Evolutionary conservation across 768 basidiomycete genomes (phyloP), one percentile per base, ranked within the genome.

Genomic region (Hygrocybe coccinea): DNA sequence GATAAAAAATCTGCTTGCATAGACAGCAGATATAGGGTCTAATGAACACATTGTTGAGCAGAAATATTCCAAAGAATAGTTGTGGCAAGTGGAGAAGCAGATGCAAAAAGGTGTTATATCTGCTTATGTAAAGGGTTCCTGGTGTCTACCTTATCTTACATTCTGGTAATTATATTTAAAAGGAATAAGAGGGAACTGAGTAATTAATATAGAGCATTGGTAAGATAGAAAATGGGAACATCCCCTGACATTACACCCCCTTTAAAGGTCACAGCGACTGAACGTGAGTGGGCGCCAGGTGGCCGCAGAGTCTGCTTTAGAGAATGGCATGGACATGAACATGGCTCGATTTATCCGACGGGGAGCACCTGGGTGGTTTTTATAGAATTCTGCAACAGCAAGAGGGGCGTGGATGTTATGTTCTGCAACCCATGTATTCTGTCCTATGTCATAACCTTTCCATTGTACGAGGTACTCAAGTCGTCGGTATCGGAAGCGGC

Each of bases 331-430:
- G 22, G 14, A 47, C 7, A 6, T 14, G 25, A 47, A 47, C 7
- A 19, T 7, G n/a, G 46, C 24, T 14, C 14, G 5, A 6, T 47
- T 17, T 19, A 47, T 47, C 17, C 19, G 46, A 19, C 6, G 17
- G 22, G 34, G 29, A 3, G 49, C 49, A 36, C 15, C 34, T 17
- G 25, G 49, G 49, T 50, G 49, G 19, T 50, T 17, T 9, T 29
- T 33, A 33, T 50, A 25, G 17, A 50, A 50, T 5, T 33, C 25
- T n/a, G 11, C 29, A 29, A 50, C 14, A 7, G 24, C n/a, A 14
- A 14, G 24, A 6, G n/a, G 46, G 24, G 46, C 25, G 7, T 22
- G 25, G 46, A 19, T 47, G 46, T 74, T 73, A 58, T 34, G 11
- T 3, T 17, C 51, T 24, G 51, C 10, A 3, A 10, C 17, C 36